These are phyloP conservation scores for Pichia sp. DNA, from an alignment of 1,139 yeast genomes.

Conservation along the genomic window DNA sequence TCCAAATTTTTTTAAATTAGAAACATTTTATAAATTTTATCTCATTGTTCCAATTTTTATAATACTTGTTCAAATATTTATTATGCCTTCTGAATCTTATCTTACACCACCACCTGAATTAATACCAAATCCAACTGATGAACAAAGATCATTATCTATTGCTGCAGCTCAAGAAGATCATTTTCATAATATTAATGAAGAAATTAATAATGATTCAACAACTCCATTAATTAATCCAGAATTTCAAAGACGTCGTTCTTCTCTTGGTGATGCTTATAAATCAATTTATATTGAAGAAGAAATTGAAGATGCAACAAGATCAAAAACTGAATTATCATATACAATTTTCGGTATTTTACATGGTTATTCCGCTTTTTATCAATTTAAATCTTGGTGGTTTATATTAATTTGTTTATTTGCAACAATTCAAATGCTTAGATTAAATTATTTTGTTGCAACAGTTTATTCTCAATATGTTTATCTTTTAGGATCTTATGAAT, in stretches of 20 bases:
- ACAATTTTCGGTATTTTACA: constrained; percentile 59
- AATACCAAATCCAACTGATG: constrained; percentile 27
- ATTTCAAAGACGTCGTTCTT: constrained; percentile 26
- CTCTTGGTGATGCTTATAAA: constrained; percentile 32
- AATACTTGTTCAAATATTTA: constrained; percentile 39
- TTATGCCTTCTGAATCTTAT: constrained; percentile 50
- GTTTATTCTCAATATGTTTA: constrained; percentile 48
- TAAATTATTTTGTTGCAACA: constrained; percentile 59
- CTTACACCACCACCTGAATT: constrained; percentile 30
- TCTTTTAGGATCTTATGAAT: constrained; percentile 37
- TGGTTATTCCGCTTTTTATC: constrained; percentile 43
- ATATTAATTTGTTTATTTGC: constrained; percentile 48
- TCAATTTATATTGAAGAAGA: constrained; percentile 32
- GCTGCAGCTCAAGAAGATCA: constrained; percentile 24
- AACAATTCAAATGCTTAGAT: constrained; percentile 57
- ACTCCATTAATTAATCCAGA: constrained; percentile 9
- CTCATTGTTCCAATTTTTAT: constrained; percentile 48
- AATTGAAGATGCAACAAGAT: constrained; percentile 22
- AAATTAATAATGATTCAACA: constrained; percentile 10
- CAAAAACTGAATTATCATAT: constrained; percentile 31
- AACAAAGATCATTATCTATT: constrained; percentile 23
- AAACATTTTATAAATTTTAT: constrained; percentile 41
- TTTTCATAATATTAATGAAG: constrained; percentile 12
- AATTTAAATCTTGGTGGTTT: constrained; percentile 51
- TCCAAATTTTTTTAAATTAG: constrained; percentile 26